Percentiles rank a stretch among this genome's conserved stretches.
These are phyloP conservation scores for Cystobasidium slooffiae DNA, from an alignment of 1,284 basidiomycete species.

Conservation along the genomic window DNA sequence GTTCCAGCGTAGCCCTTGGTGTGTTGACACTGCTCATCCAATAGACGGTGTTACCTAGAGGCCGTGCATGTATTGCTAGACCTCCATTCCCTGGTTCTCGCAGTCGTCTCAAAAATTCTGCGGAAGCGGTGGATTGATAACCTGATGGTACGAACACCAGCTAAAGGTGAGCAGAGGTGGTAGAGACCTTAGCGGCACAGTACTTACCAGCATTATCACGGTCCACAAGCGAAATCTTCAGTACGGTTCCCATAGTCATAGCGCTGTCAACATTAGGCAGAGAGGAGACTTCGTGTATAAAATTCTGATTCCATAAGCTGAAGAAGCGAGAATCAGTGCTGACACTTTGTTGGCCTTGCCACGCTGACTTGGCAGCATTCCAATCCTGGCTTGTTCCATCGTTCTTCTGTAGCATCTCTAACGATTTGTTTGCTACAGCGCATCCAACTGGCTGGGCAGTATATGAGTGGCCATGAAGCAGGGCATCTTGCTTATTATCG, in stretches of 20 bases:
- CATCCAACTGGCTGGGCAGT: slow-evolving; percentile 91
- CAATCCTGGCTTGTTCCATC: slow-evolving; percentile 64
- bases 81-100: slow-evolving; percentile 27
- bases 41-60: slow-evolving; percentile 90
- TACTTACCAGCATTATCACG: slow-evolving; percentile 49
- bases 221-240: slow-evolving; percentile 78
- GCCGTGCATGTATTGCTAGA: slow-evolving; percentile 76
- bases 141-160: slow-evolving; percentile 58
- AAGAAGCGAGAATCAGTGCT: slow-evolving; percentile 61
- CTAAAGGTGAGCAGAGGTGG: too few species aligned
- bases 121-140: slow-evolving; percentile 76
- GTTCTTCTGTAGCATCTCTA: slow-evolving; percentile 67
- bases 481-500: slow-evolving; percentile 76
- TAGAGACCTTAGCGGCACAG: too few species aligned
- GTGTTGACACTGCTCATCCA: slow-evolving; percentile 92
- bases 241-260: slow-evolving; percentile 87
- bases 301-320: slow-evolving; percentile 85
- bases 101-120: slow-evolving; percentile 61
- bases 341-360: slow-evolving; percentile 52
- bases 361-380: slow-evolving; percentile 65
- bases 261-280: slow-evolving; percentile 68
- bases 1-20: slow-evolving; percentile 51
- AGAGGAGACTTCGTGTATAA: slow-evolving; percentile 69
- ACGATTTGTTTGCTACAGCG: slow-evolving; percentile 80
- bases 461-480: slow-evolving; percentile 94